phyloP scores from a whole-genome alignment of 441 rosid species.

The Erysimum cheiri region DNA sequence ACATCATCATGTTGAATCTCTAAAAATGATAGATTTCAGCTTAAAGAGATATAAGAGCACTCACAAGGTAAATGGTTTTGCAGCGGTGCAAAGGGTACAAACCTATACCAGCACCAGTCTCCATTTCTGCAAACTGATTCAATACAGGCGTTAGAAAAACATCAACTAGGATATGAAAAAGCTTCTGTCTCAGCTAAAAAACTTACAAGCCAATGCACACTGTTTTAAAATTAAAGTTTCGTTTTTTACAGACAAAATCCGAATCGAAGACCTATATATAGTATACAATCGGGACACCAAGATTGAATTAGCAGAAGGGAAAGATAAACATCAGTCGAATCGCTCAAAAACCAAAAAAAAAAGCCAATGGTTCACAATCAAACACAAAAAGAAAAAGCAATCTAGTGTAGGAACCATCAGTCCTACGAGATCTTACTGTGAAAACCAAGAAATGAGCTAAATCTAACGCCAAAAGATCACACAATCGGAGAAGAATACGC shows the following conservation, averaged over 20 bases:
- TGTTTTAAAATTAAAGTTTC: background rate
- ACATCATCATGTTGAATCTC: conserved; percentile 42
- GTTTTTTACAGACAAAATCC: conserved; percentile 7
- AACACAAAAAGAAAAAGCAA: background rate
- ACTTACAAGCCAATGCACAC: too few species aligned
- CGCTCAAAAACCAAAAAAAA: conserved; percentile 14
- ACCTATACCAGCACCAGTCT: conserved; percentile 61
- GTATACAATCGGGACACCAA: background rate
- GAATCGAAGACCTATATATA: background rate
- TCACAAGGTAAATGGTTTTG: conserved; percentile 91
- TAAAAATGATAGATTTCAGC: conserved; percentile 45
- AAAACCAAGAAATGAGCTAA: conserved; percentile 14
- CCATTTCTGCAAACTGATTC: conserved; percentile 75
- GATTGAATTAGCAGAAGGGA: background rate
- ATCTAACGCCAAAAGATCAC: conserved; percentile 17
- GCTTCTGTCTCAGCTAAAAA: background rate
- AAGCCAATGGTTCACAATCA: conserved; percentile 3
- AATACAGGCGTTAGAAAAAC: too few species aligned
- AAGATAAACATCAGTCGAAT: conserved; percentile 4
- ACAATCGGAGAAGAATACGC: background rate
- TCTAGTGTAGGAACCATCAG: conserved; percentile 1
- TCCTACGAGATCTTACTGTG: conserved; percentile 19
- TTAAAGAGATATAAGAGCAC: conserved; percentile 52
- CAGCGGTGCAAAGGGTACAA: conserved; percentile 94
- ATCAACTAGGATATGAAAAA: too few species aligned